phyloP scores from a whole-genome alignment of 2,329 filamentous ascomycete species.

The Aspergillus fumigatiaffinis region DNA sequence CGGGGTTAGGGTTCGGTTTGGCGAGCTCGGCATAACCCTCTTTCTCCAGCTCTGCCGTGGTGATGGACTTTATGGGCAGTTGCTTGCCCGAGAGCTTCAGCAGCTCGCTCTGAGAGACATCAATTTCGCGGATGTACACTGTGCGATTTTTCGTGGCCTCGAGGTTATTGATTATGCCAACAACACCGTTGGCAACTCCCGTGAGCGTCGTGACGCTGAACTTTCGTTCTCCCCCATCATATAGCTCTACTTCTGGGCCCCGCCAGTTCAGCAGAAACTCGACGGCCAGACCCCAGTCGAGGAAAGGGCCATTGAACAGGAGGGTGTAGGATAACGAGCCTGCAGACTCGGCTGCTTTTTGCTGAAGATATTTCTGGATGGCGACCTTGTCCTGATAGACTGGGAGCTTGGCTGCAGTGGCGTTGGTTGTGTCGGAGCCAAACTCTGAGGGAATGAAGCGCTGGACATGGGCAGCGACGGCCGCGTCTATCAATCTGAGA shows the following conservation, averaged over 20 bases:
- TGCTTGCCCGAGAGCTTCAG: background rate
- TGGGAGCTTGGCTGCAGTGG: conserved; percentile 20
- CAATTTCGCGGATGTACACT: conserved; percentile 25
- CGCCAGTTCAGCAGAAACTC: conserved; percentile 45
- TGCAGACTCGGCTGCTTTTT: conserved; percentile 10
- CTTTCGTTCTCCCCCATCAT: conserved; percentile 48
- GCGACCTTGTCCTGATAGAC: conserved; percentile 31
- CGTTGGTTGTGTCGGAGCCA: conserved; percentile 28
- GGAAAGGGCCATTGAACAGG: conserved; percentile 30
- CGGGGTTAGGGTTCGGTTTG: conserved; percentile 12
- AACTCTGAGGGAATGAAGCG: conserved; percentile 32
- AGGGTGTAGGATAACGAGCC: conserved; percentile 29
- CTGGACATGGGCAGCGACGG: conserved; percentile 4
- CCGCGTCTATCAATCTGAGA: conserved; percentile 8
- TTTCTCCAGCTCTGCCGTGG: background rate
- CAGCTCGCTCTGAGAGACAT: conserved; percentile 1
- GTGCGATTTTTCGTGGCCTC: conserved; percentile 52
- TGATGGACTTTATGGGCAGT: background rate
- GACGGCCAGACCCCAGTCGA: conserved; percentile 29
- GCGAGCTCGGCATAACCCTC: background rate
- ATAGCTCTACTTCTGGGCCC: conserved; percentile 37
- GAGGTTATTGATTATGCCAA: conserved; percentile 46
- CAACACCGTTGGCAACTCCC: conserved; percentile 47
- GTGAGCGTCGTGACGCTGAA: conserved; percentile 50
- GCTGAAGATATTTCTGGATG: conserved; percentile 25